These are phyloP conservation scores for Oryza brachyantha DNA, from an alignment of 176 grass and related monocot species.

Conservation along the genomic window DNA sequence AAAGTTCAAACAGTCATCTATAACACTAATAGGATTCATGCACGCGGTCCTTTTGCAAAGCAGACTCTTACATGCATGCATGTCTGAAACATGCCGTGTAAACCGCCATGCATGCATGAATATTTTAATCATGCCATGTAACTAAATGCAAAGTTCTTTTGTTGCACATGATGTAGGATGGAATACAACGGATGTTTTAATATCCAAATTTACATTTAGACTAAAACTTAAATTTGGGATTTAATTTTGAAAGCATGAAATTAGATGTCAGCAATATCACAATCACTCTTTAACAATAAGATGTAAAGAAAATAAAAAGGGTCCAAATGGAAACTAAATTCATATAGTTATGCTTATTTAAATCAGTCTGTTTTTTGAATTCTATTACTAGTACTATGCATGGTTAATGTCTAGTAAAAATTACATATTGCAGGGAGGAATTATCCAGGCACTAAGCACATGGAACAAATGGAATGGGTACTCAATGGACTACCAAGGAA, in stretches of 20 bases:
- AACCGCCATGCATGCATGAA: neutral
- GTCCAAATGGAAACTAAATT: neutral
- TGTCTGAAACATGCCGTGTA: too few species aligned
- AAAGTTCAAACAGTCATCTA: neutral
- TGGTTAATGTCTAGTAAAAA: neutral
- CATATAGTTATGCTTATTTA: neutral
- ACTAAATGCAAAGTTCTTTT: neutral
- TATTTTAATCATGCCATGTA: neutral
- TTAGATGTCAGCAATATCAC: neutral
- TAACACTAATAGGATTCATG: neutral
- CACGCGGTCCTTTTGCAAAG: neutral
- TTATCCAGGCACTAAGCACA: conserved; percentile 74
- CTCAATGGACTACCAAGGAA: conserved; percentile 60
- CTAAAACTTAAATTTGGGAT: neutral
- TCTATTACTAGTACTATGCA: neutral
- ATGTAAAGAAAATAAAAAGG: neutral
- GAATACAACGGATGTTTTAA: neutral
- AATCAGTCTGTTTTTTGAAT: neutral
- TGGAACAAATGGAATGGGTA: conserved; percentile 76
- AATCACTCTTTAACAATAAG: neutral
- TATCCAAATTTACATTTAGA: neutral
- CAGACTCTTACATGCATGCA: neutral
- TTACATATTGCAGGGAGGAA: conserved; percentile 52
- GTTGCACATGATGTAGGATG: neutral
- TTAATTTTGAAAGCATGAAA: neutral